Evolutionary conservation across 768 basidiomycete species (phyloP).

Genomic region (Crepidotus variabilis): DNA sequence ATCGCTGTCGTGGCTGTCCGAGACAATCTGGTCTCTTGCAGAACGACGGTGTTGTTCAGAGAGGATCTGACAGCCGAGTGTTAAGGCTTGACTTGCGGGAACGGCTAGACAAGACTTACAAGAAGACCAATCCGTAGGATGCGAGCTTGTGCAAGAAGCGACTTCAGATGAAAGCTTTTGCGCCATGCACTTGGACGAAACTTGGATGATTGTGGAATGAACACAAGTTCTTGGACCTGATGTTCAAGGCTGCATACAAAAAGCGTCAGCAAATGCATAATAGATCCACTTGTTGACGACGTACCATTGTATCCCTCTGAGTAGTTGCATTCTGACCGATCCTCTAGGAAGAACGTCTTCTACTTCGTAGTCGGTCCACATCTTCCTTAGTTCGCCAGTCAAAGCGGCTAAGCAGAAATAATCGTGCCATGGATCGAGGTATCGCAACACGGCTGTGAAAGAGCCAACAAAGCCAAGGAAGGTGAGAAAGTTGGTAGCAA

Average conservation of each 20-base stretch:
- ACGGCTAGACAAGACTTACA: neutral
- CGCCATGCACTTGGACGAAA: neutral
- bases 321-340: neutral
- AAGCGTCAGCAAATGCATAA: neutral
- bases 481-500: conserved; percentile 1
- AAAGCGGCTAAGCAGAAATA: conserved; percentile 5
- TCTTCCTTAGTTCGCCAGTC: neutral
- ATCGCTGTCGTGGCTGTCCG: neutral
- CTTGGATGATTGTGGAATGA: neutral
- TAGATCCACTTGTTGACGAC: neutral
- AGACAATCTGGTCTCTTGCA: neutral
- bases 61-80: neutral
- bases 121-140: neutral
- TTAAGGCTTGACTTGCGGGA: too few species aligned
- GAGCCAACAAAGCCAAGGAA: conserved; percentile 3
- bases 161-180: neutral
- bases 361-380: neutral
- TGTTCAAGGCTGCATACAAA: neutral
- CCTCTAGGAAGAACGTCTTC: neutral
- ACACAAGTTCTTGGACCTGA: neutral
- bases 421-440: conserved; percentile 1
- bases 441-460: neutral
- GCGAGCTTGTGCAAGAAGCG: neutral
- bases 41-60: neutral
- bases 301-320: neutral